Conservation (phyloP, 306 rosid species). For the Benincasa hispida region DNA sequence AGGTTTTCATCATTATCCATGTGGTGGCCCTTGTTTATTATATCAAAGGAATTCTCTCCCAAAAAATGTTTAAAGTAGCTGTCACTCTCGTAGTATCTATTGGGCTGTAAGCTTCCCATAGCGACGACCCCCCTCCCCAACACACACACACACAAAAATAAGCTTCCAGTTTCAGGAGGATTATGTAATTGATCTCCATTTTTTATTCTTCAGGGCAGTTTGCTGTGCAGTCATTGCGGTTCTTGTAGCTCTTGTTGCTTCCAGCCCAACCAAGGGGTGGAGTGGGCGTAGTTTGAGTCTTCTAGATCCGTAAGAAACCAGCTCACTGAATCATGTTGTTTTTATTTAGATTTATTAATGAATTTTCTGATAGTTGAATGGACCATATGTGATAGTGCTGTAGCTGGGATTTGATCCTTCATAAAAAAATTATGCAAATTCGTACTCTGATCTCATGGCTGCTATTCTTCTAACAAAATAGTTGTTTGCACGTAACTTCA, state of each 20-base stretch:
- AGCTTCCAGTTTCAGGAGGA: conserved; percentile 5
- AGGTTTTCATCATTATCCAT: conserved; percentile 94
- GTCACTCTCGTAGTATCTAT: conserved; percentile 65
- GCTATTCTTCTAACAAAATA: background rate
- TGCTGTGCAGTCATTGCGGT: conserved; percentile 62
- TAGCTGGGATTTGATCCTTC: background rate
- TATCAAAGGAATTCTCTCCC: conserved; percentile 79
- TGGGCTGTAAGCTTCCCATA: conserved; percentile 62
- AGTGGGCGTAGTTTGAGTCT: conserved; percentile 98
- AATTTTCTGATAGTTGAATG: background rate
- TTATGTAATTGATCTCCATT: conserved; percentile 11
- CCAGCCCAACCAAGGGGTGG: conserved; percentile 99
- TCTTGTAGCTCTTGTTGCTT: conserved; percentile 83
- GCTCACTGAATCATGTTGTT: conserved; percentile 9
- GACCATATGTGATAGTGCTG: background rate
- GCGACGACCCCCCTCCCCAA: background rate
- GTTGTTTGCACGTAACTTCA: background rate
- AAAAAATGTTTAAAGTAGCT: conserved; percentile 90
- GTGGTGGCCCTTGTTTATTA: conserved; percentile 94
- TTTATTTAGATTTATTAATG: conserved; percentile 11
- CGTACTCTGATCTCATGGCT: background rate
- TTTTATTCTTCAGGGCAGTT: conserved; percentile 52
- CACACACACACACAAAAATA: background rate
- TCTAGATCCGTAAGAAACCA: conserved; percentile 74
- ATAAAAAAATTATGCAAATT: background rate